Base-by-base conservation (phyloP, 2,329 filamentous ascomycete species). In the Trichocomaceae sp. region DNA sequence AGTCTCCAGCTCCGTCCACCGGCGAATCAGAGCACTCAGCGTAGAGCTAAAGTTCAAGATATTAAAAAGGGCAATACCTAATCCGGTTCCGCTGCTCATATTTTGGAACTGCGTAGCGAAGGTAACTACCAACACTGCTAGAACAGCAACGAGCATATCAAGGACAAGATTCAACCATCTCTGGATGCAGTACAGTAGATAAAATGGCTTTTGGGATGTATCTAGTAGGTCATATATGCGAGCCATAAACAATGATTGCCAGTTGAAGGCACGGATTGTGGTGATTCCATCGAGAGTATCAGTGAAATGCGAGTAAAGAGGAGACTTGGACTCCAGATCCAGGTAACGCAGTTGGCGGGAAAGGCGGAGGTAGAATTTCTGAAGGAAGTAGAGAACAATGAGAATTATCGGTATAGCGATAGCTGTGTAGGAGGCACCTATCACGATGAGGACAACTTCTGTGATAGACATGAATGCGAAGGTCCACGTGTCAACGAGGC, bases 261-360 rank as follows among this genome's bases (percentile, higher is more conserved):
- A 83, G 0, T 76, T 74, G 57, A 82, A 83, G 0, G 81, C 78
- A 7, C 80, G 74, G 26, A 84, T 72, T 0, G 81, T 83, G 0
- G 72, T 69, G 0, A 83, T 62, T 0, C 82, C 82, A 39, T 74
- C 75, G 44, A 83, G 72, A 2, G 77, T 79, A 57, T 83, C 81
- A 19, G 77, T 71, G 58, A 83, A 83, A 54, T 83, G 71, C 17
- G 73, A 79, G 69, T 80, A 83, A 0, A 84, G 67, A 0, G 81
- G 81, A 0, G 77, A 77, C 59, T 85, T 84, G 1, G 79, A 75
- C 63, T 85, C 83, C 0, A 86, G 73, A 48, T 85, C 83, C 4
- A 86, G 64, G 22, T 83, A 72, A 46, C 83, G 75, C 8, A 86
- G 63, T 63, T 85, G 82, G 0, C 81, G 71, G 0, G 81, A 84